A percentile compares a stretch with the other conserved stretches of the same genome.
Evolutionary conservation across 2,329 filamentous ascomycete species (phyloP).

Genomic region (Pseudogymnoascus sp.): DNA sequence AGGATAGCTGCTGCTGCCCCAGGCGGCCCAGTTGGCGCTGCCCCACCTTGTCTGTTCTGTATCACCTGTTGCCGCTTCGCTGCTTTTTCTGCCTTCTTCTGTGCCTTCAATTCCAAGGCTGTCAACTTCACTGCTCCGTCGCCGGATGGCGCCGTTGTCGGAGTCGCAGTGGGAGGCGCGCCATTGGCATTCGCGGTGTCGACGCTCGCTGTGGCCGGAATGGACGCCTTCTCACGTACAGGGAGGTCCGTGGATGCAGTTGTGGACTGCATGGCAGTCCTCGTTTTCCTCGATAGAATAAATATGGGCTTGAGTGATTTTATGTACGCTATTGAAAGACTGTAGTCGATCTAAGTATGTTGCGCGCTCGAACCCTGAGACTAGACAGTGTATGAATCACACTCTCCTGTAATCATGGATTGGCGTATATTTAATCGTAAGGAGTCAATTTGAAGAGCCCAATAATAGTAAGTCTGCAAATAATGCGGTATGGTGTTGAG

Average conservation of each 20-base stretch:
- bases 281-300: not conserved
- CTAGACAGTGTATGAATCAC: conserved; percentile 1
- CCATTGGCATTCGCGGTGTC: conserved; percentile 9
- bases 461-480: not conserved
- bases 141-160: not conserved
- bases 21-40: conserved; percentile 25
- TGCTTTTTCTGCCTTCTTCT: conserved; percentile 83
- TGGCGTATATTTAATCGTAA: not conserved
- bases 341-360: conserved; percentile 1
- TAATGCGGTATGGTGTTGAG: conserved; percentile 7
- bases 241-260: conserved; percentile 1
- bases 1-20: conserved; percentile 15
- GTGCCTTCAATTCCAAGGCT: conserved; percentile 75
- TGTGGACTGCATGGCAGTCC: conserved; percentile 4
- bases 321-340: not conserved
- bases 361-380: not conserved
- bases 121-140: conserved; percentile 48
- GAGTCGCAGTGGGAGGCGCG: not conserved
- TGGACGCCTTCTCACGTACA: not conserved
- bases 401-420: not conserved
- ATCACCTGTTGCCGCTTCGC: conserved; percentile 70
- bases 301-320: not conserved
- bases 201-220: not conserved
- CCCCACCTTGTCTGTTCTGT: conserved; percentile 36
- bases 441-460: not conserved